Percentiles rank a stretch among this genome's conserved stretches.
Conservation (phyloP, 345 rosid genomes). For the Aquilaria sinensis region DNA sequence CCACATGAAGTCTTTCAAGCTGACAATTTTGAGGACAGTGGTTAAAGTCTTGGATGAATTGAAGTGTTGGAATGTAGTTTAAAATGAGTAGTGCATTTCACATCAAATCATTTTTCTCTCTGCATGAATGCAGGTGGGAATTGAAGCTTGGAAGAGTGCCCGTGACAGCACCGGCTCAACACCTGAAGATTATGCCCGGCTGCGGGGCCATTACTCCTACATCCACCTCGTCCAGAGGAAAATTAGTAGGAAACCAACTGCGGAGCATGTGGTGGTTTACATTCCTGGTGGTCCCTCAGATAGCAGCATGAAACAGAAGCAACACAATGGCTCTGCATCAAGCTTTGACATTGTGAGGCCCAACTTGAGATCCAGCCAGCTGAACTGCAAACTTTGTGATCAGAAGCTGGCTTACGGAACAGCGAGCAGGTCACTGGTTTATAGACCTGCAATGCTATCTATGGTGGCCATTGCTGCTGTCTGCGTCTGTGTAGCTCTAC, state of each 20-base stretch:
- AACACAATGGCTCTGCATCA: slow-evolving; percentile 26
- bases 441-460: slow-evolving; percentile 95
- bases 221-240: slow-evolving; percentile 90
- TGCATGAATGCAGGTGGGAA: slow-evolving; percentile 55
- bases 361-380: slow-evolving; percentile 17
- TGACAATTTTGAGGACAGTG: too few relatives aligned
- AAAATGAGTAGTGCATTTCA: background rate
- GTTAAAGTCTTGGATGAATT: too few relatives aligned
- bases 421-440: slow-evolving; percentile 48
- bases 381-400: slow-evolving; percentile 64
- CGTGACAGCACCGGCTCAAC: slow-evolving; percentile 85
- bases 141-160: slow-evolving; percentile 85
- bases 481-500: slow-evolving; percentile 94
- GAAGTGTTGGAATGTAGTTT: background rate
- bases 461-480: slow-evolving; percentile 98
- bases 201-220: slow-evolving; percentile 95
- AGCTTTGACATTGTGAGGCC: slow-evolving; percentile 55
- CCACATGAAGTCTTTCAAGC: too few relatives aligned
- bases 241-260: slow-evolving; percentile 41
- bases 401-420: slow-evolving; percentile 48
- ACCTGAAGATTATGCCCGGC: slow-evolving; percentile 94
- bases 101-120: background rate
- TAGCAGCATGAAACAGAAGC: slow-evolving; percentile 30
- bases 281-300: slow-evolving; percentile 31
- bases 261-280: slow-evolving; percentile 58